Conservation (phyloP, 345 rosid species). For the Capsella bursapastoris region DNA sequence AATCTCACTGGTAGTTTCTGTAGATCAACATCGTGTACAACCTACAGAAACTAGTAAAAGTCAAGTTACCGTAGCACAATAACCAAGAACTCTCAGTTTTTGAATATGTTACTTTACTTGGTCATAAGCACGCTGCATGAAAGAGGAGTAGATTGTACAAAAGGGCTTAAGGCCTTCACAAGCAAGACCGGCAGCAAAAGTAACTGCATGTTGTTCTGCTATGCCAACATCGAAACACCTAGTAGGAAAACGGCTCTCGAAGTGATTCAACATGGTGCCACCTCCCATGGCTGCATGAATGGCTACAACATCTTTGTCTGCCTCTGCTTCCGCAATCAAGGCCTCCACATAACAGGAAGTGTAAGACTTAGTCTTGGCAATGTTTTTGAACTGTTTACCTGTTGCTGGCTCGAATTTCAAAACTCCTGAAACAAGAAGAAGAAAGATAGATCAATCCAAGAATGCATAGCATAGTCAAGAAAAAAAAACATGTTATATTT, state of each 20-base stretch:
- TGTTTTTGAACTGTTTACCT: not conserved
- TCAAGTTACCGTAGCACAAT: not conserved
- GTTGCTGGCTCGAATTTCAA: not conserved
- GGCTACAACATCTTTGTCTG: not conserved
- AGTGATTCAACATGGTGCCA: not conserved
- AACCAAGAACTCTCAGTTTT: not conserved
- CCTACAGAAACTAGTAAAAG: constrained; percentile 54
- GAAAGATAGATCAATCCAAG: not conserved
- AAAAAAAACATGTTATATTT: not conserved
- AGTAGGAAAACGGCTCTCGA: not conserved
- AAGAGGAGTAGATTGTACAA: not conserved
- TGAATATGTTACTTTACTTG: not conserved
- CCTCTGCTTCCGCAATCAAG: constrained; percentile 1
- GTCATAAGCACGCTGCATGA: not conserved
- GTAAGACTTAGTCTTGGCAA: not conserved
- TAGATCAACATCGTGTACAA: constrained; percentile 91
- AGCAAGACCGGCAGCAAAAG: not conserved
- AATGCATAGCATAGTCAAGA: not conserved
- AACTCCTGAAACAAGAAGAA: not conserved
- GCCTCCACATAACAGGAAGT: not conserved
- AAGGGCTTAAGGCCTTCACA: constrained; percentile 5
- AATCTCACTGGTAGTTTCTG: constrained; percentile 93
- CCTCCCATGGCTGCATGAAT: constrained; percentile 4
- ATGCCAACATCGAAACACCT: constrained; percentile 3
- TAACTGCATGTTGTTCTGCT: constrained; percentile 1